Conservation (phyloP, 768 basidiomycete genomes). For the Coprinopsis strossmayeri region DNA sequence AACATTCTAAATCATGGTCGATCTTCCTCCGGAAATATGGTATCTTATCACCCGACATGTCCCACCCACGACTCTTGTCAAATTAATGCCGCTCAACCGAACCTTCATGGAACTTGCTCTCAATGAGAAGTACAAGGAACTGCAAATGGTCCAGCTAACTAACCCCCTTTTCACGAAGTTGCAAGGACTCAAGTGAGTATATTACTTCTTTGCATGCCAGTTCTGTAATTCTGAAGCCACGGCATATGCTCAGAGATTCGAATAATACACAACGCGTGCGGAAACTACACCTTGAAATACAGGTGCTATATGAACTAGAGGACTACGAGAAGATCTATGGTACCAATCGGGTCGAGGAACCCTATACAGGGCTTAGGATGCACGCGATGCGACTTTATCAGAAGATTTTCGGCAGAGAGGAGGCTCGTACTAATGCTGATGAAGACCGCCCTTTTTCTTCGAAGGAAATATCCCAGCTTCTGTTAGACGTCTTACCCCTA, state of each 20-base stretch:
- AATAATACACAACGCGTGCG: background rate
- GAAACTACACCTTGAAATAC: background rate
- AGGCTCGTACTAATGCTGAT: too few relatives aligned
- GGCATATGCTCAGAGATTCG: background rate
- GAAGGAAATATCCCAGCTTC: background rate
- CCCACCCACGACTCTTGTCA: background rate
- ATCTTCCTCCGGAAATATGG: slow-evolving; percentile 10
- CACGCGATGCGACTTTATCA: background rate
- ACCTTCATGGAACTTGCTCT: slow-evolving; percentile 2
- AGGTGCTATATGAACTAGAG: slow-evolving; percentile 1
- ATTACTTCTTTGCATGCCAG: background rate
- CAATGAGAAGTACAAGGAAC: slow-evolving; percentile 5
- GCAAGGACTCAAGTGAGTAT: slow-evolving; percentile 1
- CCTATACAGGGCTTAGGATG: background rate
- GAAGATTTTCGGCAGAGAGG: background rate
- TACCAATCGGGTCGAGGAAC: too few relatives aligned
- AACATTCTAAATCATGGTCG: background rate
- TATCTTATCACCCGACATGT: background rate
- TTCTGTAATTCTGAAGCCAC: background rate
- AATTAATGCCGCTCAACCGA: slow-evolving; percentile 2
- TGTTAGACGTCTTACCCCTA: slow-evolving; percentile 8
- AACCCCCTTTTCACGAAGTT: background rate
- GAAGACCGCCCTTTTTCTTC: background rate
- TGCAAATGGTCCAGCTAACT: background rate
- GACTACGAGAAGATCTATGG: background rate